Percentiles rank a stretch among this genome's conserved stretches.
phyloP scores from a whole-genome alignment of 2,329 filamentous ascomycete species.

The Aspergillus fischeri region DNA sequence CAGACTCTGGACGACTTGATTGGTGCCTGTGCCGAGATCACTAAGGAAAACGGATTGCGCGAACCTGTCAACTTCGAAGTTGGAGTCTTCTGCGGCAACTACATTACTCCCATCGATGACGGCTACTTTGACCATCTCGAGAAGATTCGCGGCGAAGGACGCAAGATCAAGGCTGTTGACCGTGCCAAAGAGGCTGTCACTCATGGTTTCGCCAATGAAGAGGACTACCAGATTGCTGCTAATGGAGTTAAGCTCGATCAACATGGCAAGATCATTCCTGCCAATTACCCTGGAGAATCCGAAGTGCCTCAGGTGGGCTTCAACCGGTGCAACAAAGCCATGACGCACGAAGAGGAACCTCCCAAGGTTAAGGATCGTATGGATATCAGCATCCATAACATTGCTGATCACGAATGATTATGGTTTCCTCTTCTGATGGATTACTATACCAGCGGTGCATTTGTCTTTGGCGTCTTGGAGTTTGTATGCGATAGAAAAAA shows the following conservation, averaged over 20 bases:
- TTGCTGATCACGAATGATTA: conserved; percentile 43
- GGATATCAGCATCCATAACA: conserved; percentile 61
- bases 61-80: conserved; percentile 70
- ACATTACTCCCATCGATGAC: conserved; percentile 73
- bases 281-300: conserved; percentile 21
- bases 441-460: conserved; percentile 6
- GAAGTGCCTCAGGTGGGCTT: conserved; percentile 22
- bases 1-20: conserved; percentile 76
- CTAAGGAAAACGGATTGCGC: conserved; percentile 49
- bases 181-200: conserved; percentile 61
- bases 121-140: conserved; percentile 81
- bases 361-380: conserved; percentile 48
- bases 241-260: conserved; percentile 57
- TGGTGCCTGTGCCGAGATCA: conserved; percentile 69
- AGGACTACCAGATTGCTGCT: conserved; percentile 59
- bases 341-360: conserved; percentile 28
- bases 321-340: conserved; percentile 17
- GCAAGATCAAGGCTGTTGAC: conserved; percentile 63
- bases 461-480: conserved; percentile 18
- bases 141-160: conserved; percentile 64
- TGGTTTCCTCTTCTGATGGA: conserved; percentile 10
- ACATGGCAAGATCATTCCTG: conserved; percentile 55
- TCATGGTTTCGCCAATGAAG: conserved; percentile 57
- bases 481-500: conserved; percentile 17
- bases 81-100: conserved; percentile 86